Evolutionary conservation across 2,329 filamentous ascomycete genomes (phyloP), one percentile per base, ranked within the genome.

Genomic region (Shiraia sp.): DNA sequence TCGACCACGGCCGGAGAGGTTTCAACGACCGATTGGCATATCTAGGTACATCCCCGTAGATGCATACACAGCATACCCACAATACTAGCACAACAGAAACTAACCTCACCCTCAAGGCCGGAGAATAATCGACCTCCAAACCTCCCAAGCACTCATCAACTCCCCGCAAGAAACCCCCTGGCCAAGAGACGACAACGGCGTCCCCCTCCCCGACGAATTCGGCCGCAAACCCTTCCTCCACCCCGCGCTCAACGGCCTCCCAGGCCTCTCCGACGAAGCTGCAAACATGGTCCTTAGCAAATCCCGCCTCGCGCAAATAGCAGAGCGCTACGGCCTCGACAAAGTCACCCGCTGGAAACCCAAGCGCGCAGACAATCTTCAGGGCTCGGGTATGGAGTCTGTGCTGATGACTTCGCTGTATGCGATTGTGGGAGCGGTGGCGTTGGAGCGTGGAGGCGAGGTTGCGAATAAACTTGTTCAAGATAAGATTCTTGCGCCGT

Each of bases 21-120:
- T 96, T 92, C 74, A 99, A 99, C 69, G 92, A 96, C 63, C 82
- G 89, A 49, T 75, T 99, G 70, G 88, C 90, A n/a, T 90, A 88
- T 63, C 75, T 95, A 39, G 92, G 90, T 95, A 80, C 63, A 41
- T 36, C 25, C n/a, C n/a, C n/a, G n/a, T n/a, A n/a, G n/a, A n/a
- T n/a, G n/a, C n/a, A n/a, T n/a, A n/a, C n/a, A n/a, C n/a, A n/a
- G n/a, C n/a, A n/a, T n/a, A n/a, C n/a, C n/a, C n/a, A n/a, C n/a
- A n/a, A n/a, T n/a, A n/a, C n/a, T n/a, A n/a, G n/a, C n/a, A n/a
- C n/a, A n/a, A n/a, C n/a, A n/a, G 25, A 25, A 22, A 37, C 51
- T 63, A 54, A 65, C 46, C 15, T 10, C 15, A 17, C 17, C 27
- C 25, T 33, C 51, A 85, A n/a, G 82, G 85, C 45, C 83, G 83